Evolutionary conservation across 805 yeast genomes (phyloP).

Genomic region (Nematodospora valgi): DNA sequence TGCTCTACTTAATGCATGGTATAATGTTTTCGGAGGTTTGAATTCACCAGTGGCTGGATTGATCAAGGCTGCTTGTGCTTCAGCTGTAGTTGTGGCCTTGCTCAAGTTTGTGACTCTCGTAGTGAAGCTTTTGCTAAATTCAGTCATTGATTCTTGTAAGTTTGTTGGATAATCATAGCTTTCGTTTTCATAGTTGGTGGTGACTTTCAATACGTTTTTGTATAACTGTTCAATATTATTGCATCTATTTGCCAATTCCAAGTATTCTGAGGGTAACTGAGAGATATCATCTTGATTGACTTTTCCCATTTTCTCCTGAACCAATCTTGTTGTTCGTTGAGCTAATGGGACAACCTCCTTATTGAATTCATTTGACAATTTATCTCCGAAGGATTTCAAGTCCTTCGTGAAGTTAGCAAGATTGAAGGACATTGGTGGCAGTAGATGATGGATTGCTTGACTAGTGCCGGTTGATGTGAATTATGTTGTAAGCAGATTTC

Average conservation of each 20-base stretch:
- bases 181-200: slow-evolving; percentile 63
- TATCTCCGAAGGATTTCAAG: slow-evolving; percentile 38
- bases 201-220: slow-evolving; percentile 40
- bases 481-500: no score
- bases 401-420: slow-evolving; percentile 41
- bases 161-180: slow-evolving; percentile 82
- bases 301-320: slow-evolving; percentile 77
- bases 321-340: slow-evolving; percentile 72
- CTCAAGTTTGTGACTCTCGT: slow-evolving; percentile 64
- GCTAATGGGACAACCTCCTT: slow-evolving; percentile 59
- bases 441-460: background rate
- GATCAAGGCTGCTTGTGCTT: slow-evolving; percentile 70
- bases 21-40: slow-evolving; percentile 73
- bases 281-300: slow-evolving; percentile 63
- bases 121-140: slow-evolving; percentile 63
- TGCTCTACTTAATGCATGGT: slow-evolving; percentile 79
- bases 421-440: slow-evolving; percentile 36
- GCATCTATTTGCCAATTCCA: slow-evolving; percentile 41
- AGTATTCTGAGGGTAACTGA: slow-evolving; percentile 79
- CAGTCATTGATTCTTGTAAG: slow-evolving; percentile 70
- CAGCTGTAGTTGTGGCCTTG: slow-evolving; percentile 72
- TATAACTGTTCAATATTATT: slow-evolving; percentile 40
- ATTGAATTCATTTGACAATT: slow-evolving; percentile 53
- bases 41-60: slow-evolving; percentile 38
- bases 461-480: no score